These are phyloP conservation scores for Neoascochyta sp. DNA, from an alignment of 2,329 filamentous ascomycete species.

Conservation along the genomic window DNA sequence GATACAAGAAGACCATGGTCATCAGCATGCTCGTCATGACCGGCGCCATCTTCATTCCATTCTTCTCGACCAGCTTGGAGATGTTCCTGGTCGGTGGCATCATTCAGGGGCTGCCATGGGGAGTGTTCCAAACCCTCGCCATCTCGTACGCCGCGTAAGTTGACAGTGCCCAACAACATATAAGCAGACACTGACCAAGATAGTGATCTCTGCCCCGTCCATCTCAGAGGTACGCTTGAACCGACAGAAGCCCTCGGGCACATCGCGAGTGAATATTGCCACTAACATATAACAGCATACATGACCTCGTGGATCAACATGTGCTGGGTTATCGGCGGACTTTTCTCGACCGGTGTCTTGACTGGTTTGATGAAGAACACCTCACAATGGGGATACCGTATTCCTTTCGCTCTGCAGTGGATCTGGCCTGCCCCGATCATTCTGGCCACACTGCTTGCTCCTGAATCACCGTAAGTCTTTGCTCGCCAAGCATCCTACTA, in stretches of 20 bases:
- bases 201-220: conserved; percentile 60
- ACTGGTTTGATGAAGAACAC: conserved; percentile 59
- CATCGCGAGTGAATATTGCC: no score
- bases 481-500: no score
- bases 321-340: conserved; percentile 65
- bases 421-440: conserved; percentile 68
- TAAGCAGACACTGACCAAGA: neutral
- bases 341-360: conserved; percentile 66
- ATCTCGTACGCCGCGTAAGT: conserved; percentile 24
- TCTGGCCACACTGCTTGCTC: conserved; percentile 61
- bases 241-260: no score
- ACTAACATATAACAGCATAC: conserved; percentile 19
- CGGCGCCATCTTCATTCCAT: conserved; percentile 24
- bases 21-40: conserved; percentile 21
- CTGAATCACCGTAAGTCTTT: conserved; percentile 51
- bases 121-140: conserved; percentile 39
- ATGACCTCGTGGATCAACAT: conserved; percentile 64
- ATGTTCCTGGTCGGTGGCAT: conserved; percentile 59
- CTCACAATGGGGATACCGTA: conserved; percentile 63
- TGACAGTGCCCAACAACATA: neutral
- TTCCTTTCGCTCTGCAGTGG: conserved; percentile 66
- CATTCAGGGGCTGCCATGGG: conserved; percentile 43
- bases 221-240: conserved; percentile 50
- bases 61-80: conserved; percentile 40
- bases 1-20: conserved; percentile 31